Percentiles rank a stretch among this genome's conserved stretches.
phyloP scores from a whole-genome alignment of 306 rosid genomes.

The Carpinus viminea region DNA sequence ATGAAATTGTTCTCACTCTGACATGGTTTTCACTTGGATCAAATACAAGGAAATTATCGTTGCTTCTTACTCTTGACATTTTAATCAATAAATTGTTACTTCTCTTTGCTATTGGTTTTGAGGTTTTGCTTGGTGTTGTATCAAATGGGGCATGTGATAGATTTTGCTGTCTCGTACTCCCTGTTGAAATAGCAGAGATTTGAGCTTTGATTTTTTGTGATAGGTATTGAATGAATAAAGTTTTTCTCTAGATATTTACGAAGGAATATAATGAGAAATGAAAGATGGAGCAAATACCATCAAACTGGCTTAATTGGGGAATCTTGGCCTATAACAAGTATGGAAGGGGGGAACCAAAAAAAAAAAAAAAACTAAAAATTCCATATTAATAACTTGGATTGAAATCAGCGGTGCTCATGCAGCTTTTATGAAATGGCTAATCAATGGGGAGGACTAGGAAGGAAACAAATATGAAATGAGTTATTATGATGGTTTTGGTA shows the following conservation, averaged over 20 bases:
- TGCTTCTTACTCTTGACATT: constrained; percentile 6
- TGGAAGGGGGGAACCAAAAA: neutral
- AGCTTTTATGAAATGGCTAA: no score
- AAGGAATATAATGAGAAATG: neutral
- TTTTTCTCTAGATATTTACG: neutral
- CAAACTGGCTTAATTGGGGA: neutral
- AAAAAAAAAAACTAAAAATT: no score
- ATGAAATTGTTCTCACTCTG: constrained; percentile 18
- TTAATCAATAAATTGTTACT: neutral
- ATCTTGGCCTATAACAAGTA: neutral
- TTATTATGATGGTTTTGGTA: no score
- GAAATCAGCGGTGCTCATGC: no score
- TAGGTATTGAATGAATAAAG: neutral
- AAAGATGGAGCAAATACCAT: neutral
- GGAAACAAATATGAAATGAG: no score
- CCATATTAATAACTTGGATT: no score
- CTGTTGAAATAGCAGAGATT: neutral
- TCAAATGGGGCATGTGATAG: neutral
- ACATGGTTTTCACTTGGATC: constrained; percentile 28
- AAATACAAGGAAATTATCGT: constrained; percentile 24
- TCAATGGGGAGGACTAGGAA: no score
- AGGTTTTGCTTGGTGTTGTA: constrained; percentile 2
- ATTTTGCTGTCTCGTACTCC: neutral
- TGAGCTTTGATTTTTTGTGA: neutral
- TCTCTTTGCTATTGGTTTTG: constrained; percentile 5